These are phyloP conservation scores for Cladobotryum protrusum DNA, from an alignment of 2,329 filamentous ascomycete species.

Conservation along the genomic window DNA sequence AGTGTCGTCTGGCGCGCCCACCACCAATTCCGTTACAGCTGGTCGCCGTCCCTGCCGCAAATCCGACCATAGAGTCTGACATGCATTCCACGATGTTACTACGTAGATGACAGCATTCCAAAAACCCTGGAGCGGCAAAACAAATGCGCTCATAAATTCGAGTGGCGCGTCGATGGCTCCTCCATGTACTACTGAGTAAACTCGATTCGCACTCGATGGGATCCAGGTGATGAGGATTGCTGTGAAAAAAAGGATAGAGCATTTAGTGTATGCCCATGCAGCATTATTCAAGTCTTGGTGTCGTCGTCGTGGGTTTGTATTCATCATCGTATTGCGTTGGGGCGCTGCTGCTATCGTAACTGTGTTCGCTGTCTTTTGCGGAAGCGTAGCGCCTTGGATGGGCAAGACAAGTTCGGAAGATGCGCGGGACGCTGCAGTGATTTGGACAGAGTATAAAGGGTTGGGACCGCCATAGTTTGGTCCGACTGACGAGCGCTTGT, in stretches of 20 bases:
- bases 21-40: slow-evolving; percentile 29
- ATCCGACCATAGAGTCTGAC: slow-evolving; percentile 41
- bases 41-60: slow-evolving; percentile 24
- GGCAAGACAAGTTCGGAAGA: slow-evolving; percentile 23
- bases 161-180: slow-evolving; percentile 50
- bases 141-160: slow-evolving; percentile 64
- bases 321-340: slow-evolving; percentile 8
- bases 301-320: slow-evolving; percentile 22
- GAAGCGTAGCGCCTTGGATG: slow-evolving; percentile 17
- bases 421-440: slow-evolving; percentile 31
- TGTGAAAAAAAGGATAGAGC: slow-evolving; percentile 64
- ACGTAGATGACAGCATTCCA: slow-evolving; percentile 80
- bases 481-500: neutral
- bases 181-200: slow-evolving; percentile 60
- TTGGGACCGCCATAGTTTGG: slow-evolving; percentile 7
- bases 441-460: slow-evolving; percentile 45
- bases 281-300: slow-evolving; percentile 54
- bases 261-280: slow-evolving; percentile 64
- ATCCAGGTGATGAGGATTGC: slow-evolving; percentile 70
- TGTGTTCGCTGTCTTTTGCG: slow-evolving; percentile 9
- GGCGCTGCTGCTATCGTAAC: slow-evolving; percentile 13
- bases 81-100: slow-evolving; percentile 61
- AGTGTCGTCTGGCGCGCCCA: slow-evolving; percentile 15
- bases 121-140: slow-evolving; percentile 75
- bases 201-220: slow-evolving; percentile 69